Conservation (phyloP, 768 basidiomycete genomes). For the Lactarius trivialis region DNA sequence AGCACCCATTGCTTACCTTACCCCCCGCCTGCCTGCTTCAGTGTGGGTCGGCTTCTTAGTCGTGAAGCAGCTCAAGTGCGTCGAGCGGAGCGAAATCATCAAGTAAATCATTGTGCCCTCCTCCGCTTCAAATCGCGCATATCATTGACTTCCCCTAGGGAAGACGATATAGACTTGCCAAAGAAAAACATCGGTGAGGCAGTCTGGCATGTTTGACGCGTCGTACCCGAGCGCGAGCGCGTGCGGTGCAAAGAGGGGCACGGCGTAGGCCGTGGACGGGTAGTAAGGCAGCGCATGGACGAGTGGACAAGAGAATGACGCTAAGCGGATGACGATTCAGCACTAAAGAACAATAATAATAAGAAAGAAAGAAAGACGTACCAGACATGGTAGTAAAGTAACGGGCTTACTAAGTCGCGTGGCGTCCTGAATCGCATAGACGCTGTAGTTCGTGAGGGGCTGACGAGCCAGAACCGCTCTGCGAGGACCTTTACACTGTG, state of each 20-base stretch:
- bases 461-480: slow-evolving; percentile 52
- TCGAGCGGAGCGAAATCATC: slow-evolving; percentile 88
- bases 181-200: slow-evolving; percentile 86
- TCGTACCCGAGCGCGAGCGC: slow-evolving; percentile 40
- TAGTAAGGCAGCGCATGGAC: slow-evolving; percentile 70
- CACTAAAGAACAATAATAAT: slow-evolving; percentile 4
- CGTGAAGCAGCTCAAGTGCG: slow-evolving; percentile 89
- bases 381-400: slow-evolving; percentile 70
- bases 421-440: slow-evolving; percentile 51
- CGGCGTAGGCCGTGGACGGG: slow-evolving; percentile 60
- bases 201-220: slow-evolving; percentile 42
- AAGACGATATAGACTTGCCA: slow-evolving; percentile 98
- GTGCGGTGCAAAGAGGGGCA: slow-evolving; percentile 54
- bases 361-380: neutral
- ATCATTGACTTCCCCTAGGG: too few species aligned
- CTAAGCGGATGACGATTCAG: slow-evolving; percentile 30
- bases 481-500: slow-evolving; percentile 30
- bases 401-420: slow-evolving; percentile 60
- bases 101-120: slow-evolving; percentile 34
- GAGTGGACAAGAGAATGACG: slow-evolving; percentile 61
- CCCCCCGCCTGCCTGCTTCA: too few species aligned
- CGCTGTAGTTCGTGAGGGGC: slow-evolving; percentile 72
- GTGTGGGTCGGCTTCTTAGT: slow-evolving; percentile 94
- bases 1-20: too few species aligned
- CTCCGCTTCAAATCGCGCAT: too few species aligned